Conservation (phyloP, 2,329 filamentous ascomycete species). For the Penicillium sp. region DNA sequence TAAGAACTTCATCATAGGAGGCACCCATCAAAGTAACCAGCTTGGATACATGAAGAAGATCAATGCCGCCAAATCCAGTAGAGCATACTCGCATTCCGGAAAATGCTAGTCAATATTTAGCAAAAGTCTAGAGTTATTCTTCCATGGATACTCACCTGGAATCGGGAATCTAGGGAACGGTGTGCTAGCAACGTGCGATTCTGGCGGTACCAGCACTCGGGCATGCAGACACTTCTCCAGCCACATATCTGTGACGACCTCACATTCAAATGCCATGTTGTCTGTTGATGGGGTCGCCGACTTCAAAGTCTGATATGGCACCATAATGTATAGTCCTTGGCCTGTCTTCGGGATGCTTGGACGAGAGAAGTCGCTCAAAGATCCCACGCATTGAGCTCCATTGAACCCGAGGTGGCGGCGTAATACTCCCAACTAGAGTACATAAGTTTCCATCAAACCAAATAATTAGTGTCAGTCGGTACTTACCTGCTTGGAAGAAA, state of each 20-base stretch:
- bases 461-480: constrained; percentile 1
- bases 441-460: constrained; percentile 11
- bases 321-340: constrained; percentile 39
- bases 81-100: constrained; percentile 70
- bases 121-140: constrained; percentile 4
- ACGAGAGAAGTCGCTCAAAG: constrained; percentile 34
- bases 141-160: constrained; percentile 38
- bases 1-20: constrained; percentile 75
- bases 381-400: constrained; percentile 40
- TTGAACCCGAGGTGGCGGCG: constrained; percentile 42
- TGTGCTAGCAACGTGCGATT: constrained; percentile 69
- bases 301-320: constrained; percentile 38
- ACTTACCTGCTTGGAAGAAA: constrained; percentile 53
- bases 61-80: constrained; percentile 78
- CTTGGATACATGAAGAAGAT: constrained; percentile 80
- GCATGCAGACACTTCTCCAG: constrained; percentile 83
- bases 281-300: constrained; percentile 39
- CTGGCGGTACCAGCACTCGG: constrained; percentile 68
- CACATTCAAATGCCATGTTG: constrained; percentile 43
- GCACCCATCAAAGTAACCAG: constrained; percentile 75
- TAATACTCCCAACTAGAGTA: constrained; percentile 36
- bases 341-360: constrained; percentile 35
- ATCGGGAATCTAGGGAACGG: constrained; percentile 74
- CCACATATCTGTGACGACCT: constrained; percentile 83
- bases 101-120: constrained; percentile 54